Evolutionary conservation across 176 grass and related monocot genomes (phyloP).

Genomic region (Phyllostachys edulis): DNA sequence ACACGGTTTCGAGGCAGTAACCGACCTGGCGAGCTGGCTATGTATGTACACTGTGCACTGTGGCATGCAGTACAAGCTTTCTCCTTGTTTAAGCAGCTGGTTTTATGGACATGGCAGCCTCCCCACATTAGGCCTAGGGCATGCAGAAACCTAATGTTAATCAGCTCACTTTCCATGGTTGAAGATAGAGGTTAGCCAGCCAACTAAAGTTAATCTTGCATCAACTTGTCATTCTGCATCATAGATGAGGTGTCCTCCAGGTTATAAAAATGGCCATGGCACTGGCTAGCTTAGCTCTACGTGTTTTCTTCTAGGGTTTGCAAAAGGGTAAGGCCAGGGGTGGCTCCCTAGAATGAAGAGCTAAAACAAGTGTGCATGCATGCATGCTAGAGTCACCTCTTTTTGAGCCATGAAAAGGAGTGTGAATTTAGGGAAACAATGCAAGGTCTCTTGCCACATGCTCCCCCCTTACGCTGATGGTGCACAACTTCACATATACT

Average conservation of each 20-base stretch:
- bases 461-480: not conserved
- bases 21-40: conserved; percentile 32
- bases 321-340: conserved; percentile 21
- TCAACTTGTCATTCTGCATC: conserved; percentile 56
- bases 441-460: conserved; percentile 42
- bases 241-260: conserved; percentile 36
- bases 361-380: conserved; percentile 31
- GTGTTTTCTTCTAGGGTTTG: conserved; percentile 47
- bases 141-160: not conserved
- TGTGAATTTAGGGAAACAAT: conserved; percentile 42
- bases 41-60: not conserved
- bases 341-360: conserved; percentile 31
- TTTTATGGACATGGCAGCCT: conserved; percentile 6
- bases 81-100: conserved; percentile 29
- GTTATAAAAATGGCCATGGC: conserved; percentile 38
- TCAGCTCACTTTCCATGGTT: conserved; percentile 19
- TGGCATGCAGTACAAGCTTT: conserved; percentile 4
- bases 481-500: not conserved
- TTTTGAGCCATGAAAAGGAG: conserved; percentile 45
- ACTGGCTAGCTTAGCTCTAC: conserved; percentile 39
- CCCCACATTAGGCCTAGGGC: conserved; percentile 20
- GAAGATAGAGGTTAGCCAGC: conserved; percentile 9
- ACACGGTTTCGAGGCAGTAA: not conserved
- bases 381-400: not conserved
- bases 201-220: conserved; percentile 29